Conservation (phyloP, 257 asterid species). For the Solanum arcanum region DNA sequence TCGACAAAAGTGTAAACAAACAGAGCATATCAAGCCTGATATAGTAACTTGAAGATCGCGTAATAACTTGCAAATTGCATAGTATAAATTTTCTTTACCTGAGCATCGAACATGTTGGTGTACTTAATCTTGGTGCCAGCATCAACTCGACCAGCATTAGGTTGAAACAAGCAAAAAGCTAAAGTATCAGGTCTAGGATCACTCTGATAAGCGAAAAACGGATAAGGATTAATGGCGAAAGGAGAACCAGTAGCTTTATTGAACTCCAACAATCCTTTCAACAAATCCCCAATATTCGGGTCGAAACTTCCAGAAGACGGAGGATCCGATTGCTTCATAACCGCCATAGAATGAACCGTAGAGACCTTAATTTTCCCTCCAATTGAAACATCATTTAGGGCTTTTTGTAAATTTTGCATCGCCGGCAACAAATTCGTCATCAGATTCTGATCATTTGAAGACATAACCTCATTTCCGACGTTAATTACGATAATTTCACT, state of each 20-base stretch:
- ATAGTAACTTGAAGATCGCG: not conserved
- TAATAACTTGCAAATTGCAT: not conserved
- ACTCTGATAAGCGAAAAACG: constrained; percentile 59
- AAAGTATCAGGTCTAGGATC: constrained; percentile 62
- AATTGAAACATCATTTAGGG: constrained; percentile 27
- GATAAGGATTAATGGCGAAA: constrained; percentile 63
- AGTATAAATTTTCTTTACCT: constrained; percentile 18
- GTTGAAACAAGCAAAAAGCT: constrained; percentile 63
- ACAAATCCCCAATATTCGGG: constrained; percentile 33
- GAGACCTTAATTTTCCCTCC: constrained; percentile 57
- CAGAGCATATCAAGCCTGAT: not conserved
- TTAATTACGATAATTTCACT: constrained; percentile 35
- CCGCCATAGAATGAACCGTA: constrained; percentile 61
- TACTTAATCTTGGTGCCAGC: constrained; percentile 43
- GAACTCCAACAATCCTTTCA: constrained; percentile 49
- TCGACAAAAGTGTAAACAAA: too few relatives aligned
- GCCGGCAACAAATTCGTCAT: constrained; percentile 55
- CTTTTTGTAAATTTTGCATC: constrained; percentile 47
- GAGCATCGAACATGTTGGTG: constrained; percentile 77
- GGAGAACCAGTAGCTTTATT: constrained; percentile 48
- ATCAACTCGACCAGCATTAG: constrained; percentile 59
- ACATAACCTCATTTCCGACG: constrained; percentile 63
- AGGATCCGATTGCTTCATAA: constrained; percentile 48
- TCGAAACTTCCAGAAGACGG: constrained; percentile 56
- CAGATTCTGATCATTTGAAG: constrained; percentile 40